Percentiles rank a stretch among this genome's conserved stretches.
These are phyloP conservation scores for Penicillium nordicum DNA, from an alignment of 2,329 filamentous ascomycete genomes.

Conservation along the genomic window DNA sequence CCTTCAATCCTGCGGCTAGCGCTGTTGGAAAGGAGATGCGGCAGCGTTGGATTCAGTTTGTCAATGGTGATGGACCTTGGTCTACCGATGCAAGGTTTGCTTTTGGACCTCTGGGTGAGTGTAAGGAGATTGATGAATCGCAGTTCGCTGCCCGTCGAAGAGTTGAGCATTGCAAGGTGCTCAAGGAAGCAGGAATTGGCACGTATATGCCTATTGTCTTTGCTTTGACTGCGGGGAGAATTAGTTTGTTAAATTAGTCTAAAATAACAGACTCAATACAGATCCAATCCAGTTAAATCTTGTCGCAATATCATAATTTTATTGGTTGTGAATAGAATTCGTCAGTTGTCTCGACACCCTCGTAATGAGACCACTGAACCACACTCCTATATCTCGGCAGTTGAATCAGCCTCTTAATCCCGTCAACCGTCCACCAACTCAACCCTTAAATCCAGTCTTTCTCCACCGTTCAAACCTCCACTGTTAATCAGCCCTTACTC, in stretches of 20 bases:
- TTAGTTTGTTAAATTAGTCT: conserved; percentile 42
- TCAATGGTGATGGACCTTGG: conserved; percentile 41
- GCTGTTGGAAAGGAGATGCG: conserved; percentile 38
- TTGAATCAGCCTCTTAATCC: conserved; percentile 4
- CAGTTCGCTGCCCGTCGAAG: conserved; percentile 36
- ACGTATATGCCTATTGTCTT: conserved; percentile 32
- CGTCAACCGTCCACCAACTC: neutral
- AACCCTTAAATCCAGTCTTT: neutral
- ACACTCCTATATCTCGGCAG: conserved; percentile 9
- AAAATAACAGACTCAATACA: neutral
- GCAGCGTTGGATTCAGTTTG: conserved; percentile 41
- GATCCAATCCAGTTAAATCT: neutral
- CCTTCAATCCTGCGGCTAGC: conserved; percentile 34
- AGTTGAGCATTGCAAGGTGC: conserved; percentile 28
- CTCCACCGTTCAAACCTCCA: conserved; percentile 13
- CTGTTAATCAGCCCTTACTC: conserved; percentile 33
- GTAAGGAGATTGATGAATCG: conserved; percentile 29
- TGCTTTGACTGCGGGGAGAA: conserved; percentile 40
- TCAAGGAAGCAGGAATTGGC: conserved; percentile 29
- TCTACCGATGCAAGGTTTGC: conserved; percentile 29
- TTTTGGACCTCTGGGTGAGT: conserved; percentile 42
- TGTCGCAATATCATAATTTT: neutral
- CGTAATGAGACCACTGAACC: too few relatives aligned
- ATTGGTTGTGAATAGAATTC: neutral
- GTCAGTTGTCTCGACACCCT: neutral